Percentiles rank a stretch among this genome's conserved stretches.
Evolutionary conservation across 768 basidiomycete species (phyloP).

Genomic region (Termitomyces titanicus): DNA sequence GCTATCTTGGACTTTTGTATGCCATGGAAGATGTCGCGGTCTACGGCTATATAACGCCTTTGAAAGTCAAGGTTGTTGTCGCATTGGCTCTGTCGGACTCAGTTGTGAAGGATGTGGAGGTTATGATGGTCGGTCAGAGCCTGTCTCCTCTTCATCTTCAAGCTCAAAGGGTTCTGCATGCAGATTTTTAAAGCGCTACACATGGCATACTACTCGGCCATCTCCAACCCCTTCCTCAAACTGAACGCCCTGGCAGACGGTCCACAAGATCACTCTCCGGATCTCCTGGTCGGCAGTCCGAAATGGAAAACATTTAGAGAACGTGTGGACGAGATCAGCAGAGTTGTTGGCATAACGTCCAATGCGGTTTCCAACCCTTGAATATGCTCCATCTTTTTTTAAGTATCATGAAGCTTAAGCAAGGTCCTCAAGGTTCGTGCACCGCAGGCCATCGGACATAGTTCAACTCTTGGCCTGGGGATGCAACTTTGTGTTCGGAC

Average conservation of each 20-base stretch:
- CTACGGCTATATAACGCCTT: constrained; percentile 87
- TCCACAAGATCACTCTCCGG: constrained; percentile 46
- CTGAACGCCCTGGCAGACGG: constrained; percentile 49
- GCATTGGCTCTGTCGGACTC: constrained; percentile 78
- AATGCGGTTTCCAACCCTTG: constrained; percentile 20
- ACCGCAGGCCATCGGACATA: constrained; percentile 19
- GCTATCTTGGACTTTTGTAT: constrained; percentile 83
- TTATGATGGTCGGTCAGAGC: constrained; percentile 55
- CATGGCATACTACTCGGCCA: constrained; percentile 78
- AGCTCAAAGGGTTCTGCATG: background rate
- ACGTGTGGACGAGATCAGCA: constrained; percentile 73
- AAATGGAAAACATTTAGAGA: constrained; percentile 69
- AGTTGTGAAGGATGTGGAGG: constrained; percentile 76
- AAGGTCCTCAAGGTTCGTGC: constrained; percentile 16
- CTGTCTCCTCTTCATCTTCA: constrained; percentile 2
- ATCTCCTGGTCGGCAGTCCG: constrained; percentile 55
- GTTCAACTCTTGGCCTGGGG: constrained; percentile 17
- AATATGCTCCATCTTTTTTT: background rate
- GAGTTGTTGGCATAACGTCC: constrained; percentile 45
- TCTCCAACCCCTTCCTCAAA: constrained; percentile 84
- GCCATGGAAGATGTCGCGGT: constrained; percentile 92
- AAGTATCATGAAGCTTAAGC: background rate
- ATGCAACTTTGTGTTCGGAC: constrained; percentile 13
- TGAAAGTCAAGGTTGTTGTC: constrained; percentile 84
- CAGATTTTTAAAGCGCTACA: constrained; percentile 90